phyloP scores from a whole-genome alignment of 2,329 filamentous ascomycete species.

The Simplicillium sp. region DNA sequence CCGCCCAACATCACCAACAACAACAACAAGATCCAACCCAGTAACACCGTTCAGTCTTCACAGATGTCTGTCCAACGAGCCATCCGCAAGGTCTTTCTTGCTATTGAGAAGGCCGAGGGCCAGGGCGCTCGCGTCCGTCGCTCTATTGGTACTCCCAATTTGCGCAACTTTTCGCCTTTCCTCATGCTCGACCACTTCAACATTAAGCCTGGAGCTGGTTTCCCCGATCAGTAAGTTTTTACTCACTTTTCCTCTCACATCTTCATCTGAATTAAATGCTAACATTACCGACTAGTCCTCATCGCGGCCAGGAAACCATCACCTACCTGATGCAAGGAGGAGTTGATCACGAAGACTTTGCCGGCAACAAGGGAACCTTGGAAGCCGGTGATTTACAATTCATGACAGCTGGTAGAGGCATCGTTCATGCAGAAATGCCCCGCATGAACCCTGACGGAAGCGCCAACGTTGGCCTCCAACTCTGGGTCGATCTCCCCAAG shows the following conservation, averaged over 20 bases:
- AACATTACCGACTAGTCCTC: constrained; percentile 27
- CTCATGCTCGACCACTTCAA: constrained; percentile 94
- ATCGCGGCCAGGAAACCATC: constrained; percentile 76
- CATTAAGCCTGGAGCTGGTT: constrained; percentile 71
- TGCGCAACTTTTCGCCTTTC: constrained; percentile 85
- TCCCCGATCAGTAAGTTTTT: constrained; percentile 63
- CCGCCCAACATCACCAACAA: no score
- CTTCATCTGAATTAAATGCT: background rate
- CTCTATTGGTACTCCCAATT: constrained; percentile 73
- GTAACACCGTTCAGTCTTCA: background rate
- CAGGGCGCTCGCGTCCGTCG: constrained; percentile 80
- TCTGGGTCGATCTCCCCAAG: constrained; percentile 88
- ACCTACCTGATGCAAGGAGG: constrained; percentile 82
- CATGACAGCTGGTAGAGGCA: constrained; percentile 89
- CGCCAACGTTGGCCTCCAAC: constrained; percentile 78
- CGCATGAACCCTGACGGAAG: constrained; percentile 65
- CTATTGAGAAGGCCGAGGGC: constrained; percentile 78
- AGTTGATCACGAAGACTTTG: constrained; percentile 88
- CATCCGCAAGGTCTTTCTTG: constrained; percentile 76
- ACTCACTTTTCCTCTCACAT: background rate
- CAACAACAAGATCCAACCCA: background rate
- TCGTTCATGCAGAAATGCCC: constrained; percentile 96
- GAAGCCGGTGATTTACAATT: constrained; percentile 87
- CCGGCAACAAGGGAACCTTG: constrained; percentile 76
- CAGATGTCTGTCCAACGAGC: constrained; percentile 3